Conservation (phyloP, 2,329 filamentous ascomycete species). For the Epichloe brachyelytri region DNA sequence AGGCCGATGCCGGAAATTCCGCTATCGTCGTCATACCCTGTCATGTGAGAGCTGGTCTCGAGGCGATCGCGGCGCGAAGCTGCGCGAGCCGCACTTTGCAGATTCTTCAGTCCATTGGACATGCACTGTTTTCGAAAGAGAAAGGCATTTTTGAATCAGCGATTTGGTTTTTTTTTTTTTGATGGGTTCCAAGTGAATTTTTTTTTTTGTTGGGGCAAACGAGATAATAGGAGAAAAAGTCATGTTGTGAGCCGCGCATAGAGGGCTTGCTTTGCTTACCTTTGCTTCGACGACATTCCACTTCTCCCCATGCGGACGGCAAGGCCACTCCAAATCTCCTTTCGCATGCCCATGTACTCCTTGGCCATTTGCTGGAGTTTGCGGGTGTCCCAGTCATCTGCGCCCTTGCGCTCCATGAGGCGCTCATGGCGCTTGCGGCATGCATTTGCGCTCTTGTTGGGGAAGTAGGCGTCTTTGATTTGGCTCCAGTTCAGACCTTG, state of each 20-base stretch:
- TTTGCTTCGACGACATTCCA: conserved; percentile 59
- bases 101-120: conserved; percentile 71
- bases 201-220: neutral
- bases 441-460: conserved; percentile 65
- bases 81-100: conserved; percentile 56
- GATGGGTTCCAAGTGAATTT: neutral
- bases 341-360: conserved; percentile 67
- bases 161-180: neutral
- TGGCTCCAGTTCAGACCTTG: conserved; percentile 73
- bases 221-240: neutral
- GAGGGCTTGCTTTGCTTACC: conserved; percentile 24
- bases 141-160: neutral
- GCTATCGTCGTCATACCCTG: conserved; percentile 55
- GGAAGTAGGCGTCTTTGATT: conserved; percentile 66
- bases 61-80: conserved; percentile 52
- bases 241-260: neutral
- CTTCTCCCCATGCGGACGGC: conserved; percentile 69
- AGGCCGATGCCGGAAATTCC: conserved; percentile 51
- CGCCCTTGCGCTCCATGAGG: conserved; percentile 61
- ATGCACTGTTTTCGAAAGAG: conserved; percentile 47
- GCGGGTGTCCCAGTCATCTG: conserved; percentile 66
- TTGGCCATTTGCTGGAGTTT: conserved; percentile 63
- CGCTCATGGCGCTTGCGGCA: conserved; percentile 84
- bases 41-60: conserved; percentile 26
- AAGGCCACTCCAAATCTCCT: conserved; percentile 69